Base-by-base conservation (phyloP, 1,284 basidiomycete genomes). In the Apiotrichum montevideense region DNA sequence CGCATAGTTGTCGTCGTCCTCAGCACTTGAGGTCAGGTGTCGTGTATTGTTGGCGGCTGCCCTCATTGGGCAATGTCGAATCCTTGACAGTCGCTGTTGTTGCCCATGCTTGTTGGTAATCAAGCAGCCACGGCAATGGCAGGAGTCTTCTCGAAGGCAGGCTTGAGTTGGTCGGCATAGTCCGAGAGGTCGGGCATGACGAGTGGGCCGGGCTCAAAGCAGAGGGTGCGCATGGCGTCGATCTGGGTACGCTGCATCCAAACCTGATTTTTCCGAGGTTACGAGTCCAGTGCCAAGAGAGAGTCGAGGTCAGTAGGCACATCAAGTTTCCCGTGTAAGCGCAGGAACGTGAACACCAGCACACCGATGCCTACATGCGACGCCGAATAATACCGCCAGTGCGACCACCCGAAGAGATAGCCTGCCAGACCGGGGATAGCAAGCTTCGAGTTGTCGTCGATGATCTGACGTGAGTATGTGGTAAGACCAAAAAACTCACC, bases 321-420 rank as follows among this genome's bases (percentile, higher is more conserved):
- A 43, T 58, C 54, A 45, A 70, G 61, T 48, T 62, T 55, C 51
- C 66, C 72, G 61, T 69, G 66, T 73, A 71, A 71, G 62, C 61
- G 65, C 54, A 73, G 51, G 54, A 64, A 69, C 52, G 62, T 46
- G 44, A 49, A 57, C 35, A 53, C 62, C 34, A 64, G 41, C 13
- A 60, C 46, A 54, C 63, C 52, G 29, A 55, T 52, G 65, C 67
- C 66, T 72, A 75, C 75, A 63, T 77, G 74, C 51, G 70, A 68
- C 10, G 72, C 51, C 9, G 68, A 62, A 51, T 75, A 77, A 59
- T 75, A 75, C 41, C 66, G 66, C 75, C 75, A 77, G 46, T 68
- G 62, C 8, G 68, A 67, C 75, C 75, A 77, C 9, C 66, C 64
- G 64, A 75, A 77, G 40, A 65, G 62, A 35, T 65, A 69, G 44